These are phyloP conservation scores for Hygrophila difformis DNA, from an alignment of 257 asterid genomes.

Conservation along the genomic window DNA sequence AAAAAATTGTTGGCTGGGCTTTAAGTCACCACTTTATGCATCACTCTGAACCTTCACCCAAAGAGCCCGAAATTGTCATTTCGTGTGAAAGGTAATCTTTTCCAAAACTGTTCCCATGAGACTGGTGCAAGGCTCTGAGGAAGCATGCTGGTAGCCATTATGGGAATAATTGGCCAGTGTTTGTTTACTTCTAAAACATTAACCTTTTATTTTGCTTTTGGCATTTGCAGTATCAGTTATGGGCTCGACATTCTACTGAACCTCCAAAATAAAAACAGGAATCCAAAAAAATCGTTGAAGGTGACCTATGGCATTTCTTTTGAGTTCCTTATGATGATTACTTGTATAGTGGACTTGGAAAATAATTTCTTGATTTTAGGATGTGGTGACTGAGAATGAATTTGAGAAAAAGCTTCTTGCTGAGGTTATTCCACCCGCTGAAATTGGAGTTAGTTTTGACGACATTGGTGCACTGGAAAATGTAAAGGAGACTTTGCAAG, in stretches of 20 bases:
- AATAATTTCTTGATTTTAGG: constrained; percentile 9
- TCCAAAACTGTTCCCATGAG: background rate
- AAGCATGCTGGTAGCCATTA: constrained; percentile 36
- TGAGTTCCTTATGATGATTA: background rate
- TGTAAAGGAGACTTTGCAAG: constrained; percentile 26
- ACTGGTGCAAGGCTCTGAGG: constrained; percentile 25
- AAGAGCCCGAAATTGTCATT: constrained; percentile 34
- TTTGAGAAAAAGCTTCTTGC: constrained; percentile 25
- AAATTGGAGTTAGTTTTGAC: constrained; percentile 26
- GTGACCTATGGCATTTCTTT: constrained; percentile 19
- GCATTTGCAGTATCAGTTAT: constrained; percentile 38
- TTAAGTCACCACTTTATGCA: constrained; percentile 45
- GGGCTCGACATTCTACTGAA: constrained; percentile 39
- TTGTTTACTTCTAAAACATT: constrained; percentile 6
- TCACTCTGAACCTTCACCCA: constrained; percentile 21
- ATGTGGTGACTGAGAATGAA: constrained; percentile 19
- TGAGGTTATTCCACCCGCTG: constrained; percentile 20
- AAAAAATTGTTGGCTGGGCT: constrained; percentile 66
- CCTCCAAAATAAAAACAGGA: constrained; percentile 43
- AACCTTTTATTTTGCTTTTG: background rate
- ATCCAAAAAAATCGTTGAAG: constrained; percentile 56
- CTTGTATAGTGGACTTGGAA: background rate
- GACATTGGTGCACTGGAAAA: constrained; percentile 31
- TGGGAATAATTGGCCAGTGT: constrained; percentile 29
- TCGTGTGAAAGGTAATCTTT: constrained; percentile 41